A percentile compares a stretch with the other conserved stretches of the same genome.
These are phyloP conservation scores for Colletotrichum sp. DNA, from an alignment of 2,329 filamentous ascomycete species.

Conservation along the genomic window DNA sequence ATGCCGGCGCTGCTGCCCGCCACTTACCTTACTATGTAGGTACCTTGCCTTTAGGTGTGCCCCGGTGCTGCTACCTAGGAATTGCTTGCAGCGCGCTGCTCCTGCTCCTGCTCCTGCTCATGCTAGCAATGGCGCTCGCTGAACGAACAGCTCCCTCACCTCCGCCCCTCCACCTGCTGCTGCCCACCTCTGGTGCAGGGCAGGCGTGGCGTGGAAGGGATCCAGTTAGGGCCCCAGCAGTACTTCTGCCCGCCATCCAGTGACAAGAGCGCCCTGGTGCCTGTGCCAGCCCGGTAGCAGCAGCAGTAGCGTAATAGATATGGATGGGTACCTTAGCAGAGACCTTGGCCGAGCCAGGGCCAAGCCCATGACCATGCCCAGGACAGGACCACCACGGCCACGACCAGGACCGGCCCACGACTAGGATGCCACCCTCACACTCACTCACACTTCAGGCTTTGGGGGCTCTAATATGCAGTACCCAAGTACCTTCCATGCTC, in stretches of 20 bases:
- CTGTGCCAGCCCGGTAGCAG: constrained; percentile 11
- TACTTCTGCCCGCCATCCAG: constrained; percentile 5
- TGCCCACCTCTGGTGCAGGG: neutral
- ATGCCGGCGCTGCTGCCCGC: neutral
- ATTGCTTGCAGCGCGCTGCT: neutral
- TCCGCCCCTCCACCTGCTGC: neutral
- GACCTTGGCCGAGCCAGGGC: neutral
- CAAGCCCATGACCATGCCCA: neutral
- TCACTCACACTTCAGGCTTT: neutral
- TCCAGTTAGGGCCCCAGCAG: neutral
- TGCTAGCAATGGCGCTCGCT: neutral
- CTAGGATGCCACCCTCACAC: neutral
- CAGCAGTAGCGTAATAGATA: neutral
- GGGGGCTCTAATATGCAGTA: neutral
- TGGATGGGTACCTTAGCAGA: neutral
- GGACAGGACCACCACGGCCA: neutral
- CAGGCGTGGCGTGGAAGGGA: neutral
- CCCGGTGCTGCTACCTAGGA: neutral
- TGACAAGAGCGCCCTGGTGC: constrained; percentile 2
- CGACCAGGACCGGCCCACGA: neutral
- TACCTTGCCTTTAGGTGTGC: no score
- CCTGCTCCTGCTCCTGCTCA: no score
- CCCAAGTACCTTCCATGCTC: no score
- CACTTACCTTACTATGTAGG: neutral
- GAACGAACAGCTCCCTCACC: neutral